These are phyloP conservation scores for Teunomyces atbi DNA, from an alignment of 805 yeast species.

Conservation along the genomic window DNA sequence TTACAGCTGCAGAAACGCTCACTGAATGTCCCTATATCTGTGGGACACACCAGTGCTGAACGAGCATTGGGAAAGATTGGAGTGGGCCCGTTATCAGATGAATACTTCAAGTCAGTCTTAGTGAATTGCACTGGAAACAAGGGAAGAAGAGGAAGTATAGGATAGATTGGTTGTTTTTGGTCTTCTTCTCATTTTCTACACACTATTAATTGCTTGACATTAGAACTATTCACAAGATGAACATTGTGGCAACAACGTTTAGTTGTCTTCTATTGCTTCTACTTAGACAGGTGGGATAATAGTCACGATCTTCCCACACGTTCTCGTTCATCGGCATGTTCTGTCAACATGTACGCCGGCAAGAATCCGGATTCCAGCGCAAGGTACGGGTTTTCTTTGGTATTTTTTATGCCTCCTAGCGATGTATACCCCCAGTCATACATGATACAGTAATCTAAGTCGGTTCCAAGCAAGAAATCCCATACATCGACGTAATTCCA, in stretches of 20 bases:
- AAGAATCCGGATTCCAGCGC: slow-evolving; percentile 24
- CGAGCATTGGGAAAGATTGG: slow-evolving; percentile 73
- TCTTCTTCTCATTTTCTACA: neutral
- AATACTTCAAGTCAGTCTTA: slow-evolving; percentile 19
- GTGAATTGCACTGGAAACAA: slow-evolving; percentile 11
- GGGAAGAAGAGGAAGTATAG: slow-evolving; percentile 8
- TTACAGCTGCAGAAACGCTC: slow-evolving; percentile 36
- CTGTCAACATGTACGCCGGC: slow-evolving; percentile 60
- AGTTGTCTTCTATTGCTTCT: too few species aligned
- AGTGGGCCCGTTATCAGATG: slow-evolving; percentile 71
- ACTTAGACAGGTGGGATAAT: too few species aligned
- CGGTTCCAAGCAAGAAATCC: slow-evolving; percentile 65
- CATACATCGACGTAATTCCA: slow-evolving; percentile 87
- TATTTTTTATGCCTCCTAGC: slow-evolving; percentile 73
- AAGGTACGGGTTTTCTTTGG: slow-evolving; percentile 67
- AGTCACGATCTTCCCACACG: slow-evolving; percentile 32
- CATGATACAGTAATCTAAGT: slow-evolving; percentile 68
- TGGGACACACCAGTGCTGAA: slow-evolving; percentile 75
- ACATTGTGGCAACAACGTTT: neutral
- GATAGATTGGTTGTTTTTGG: neutral
- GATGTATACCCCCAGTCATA: slow-evolving; percentile 89
- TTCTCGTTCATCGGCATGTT: slow-evolving; percentile 60
- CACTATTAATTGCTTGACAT: neutral
- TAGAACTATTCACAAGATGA: slow-evolving; percentile 3
- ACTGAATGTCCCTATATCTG: slow-evolving; percentile 41